Evolutionary conservation across 306 rosid species (phyloP).

Genomic region (Cyamopsis tetragonoloba): DNA sequence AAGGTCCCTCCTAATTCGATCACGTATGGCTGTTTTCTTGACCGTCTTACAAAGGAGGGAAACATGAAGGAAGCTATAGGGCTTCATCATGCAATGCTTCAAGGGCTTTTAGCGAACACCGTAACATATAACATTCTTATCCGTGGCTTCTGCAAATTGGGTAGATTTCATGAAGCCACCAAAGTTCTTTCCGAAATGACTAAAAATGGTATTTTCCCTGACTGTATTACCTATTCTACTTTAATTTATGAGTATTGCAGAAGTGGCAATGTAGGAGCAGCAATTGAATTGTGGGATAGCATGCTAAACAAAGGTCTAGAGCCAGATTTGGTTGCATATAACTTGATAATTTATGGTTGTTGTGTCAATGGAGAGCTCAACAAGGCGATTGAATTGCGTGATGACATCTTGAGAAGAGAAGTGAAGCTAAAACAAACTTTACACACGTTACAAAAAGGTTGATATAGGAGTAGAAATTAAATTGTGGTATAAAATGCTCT

Average conservation of each 20-base stretch:
- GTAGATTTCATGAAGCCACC: conserved; percentile 67
- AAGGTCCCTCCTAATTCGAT: conserved; percentile 58
- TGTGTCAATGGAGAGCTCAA: conserved; percentile 70
- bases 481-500: conserved; percentile 52
- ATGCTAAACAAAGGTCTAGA: conserved; percentile 76
- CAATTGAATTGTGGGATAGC: conserved; percentile 64
- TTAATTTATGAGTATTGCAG: conserved; percentile 73
- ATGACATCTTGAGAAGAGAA: conserved; percentile 74
- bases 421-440: conserved; percentile 52
- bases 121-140: conserved; percentile 79
- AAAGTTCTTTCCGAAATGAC: conserved; percentile 63
- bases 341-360: conserved; percentile 75
- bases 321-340: conserved; percentile 74
- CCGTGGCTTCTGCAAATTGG: conserved; percentile 78
- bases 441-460: conserved; percentile 50
- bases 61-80: conserved; percentile 68
- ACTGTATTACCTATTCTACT: conserved; percentile 83
- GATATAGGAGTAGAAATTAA: conserved; percentile 44
- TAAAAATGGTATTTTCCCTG: conserved; percentile 60
- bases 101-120: conserved; percentile 61
- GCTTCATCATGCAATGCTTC: conserved; percentile 67
- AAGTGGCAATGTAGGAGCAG: conserved; percentile 60
- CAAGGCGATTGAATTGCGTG: conserved; percentile 75
- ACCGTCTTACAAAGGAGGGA: conserved; percentile 66
- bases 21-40: conserved; percentile 80